These are phyloP conservation scores for Cladosporium sphaerospermum DNA, from an alignment of 2,329 filamentous ascomycete genomes.

Conservation along the genomic window DNA sequence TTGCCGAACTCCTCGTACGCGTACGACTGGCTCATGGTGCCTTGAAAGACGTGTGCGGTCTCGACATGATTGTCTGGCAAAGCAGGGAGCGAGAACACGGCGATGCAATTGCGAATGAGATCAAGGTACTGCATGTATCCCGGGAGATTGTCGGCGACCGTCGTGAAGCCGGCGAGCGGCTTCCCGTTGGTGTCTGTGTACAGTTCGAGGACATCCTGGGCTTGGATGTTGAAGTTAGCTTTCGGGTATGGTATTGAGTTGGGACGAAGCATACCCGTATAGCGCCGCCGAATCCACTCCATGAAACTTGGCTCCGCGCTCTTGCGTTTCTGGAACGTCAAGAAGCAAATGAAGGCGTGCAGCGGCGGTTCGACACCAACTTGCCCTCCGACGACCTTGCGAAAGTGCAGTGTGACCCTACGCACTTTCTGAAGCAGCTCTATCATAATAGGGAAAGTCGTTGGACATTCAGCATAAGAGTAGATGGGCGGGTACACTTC, in stretches of 20 bases:
- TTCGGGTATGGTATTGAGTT: too few species aligned
- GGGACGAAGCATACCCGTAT: not conserved
- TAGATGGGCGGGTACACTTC: conserved; percentile 5
- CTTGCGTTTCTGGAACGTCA: conserved; percentile 9
- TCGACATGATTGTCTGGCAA: conserved; percentile 7
- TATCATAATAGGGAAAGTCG: not conserved
- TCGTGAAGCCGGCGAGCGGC: not conserved
- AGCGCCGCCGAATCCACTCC: conserved; percentile 11
- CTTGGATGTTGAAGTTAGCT: not conserved
- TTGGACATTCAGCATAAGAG: conserved; percentile 9
- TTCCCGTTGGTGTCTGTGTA: not conserved
- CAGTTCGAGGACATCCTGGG: not conserved
- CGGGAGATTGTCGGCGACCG: conserved; percentile 12
- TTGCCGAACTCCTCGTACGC: not conserved
- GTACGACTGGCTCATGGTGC: not conserved
- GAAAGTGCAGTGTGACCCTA: conserved; percentile 8
- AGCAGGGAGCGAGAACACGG: not conserved
- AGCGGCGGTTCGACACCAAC: conserved; percentile 6
- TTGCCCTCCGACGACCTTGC: not conserved
- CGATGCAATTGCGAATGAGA: conserved; percentile 9
- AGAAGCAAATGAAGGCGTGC: conserved; percentile 10
- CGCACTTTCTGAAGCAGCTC: conserved; percentile 7
- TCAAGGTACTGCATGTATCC: conserved; percentile 13
- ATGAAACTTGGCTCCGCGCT: not conserved
- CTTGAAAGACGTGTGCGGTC: not conserved